These are phyloP conservation scores for Suhomyces emberorum DNA, from an alignment of 805 yeast genomes.

Conservation along the genomic window DNA sequence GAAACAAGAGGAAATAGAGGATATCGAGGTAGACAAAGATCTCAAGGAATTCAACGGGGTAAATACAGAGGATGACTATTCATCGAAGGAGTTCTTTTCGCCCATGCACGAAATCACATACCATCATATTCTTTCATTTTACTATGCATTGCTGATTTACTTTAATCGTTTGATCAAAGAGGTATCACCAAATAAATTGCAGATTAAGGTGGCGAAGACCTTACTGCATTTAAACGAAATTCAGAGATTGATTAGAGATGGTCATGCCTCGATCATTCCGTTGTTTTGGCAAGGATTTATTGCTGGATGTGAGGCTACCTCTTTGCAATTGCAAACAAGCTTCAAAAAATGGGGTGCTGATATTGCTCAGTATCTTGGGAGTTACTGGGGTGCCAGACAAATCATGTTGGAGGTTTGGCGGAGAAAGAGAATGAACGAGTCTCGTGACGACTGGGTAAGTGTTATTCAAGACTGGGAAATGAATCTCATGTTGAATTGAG, in stretches of 20 bases:
- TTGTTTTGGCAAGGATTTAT: conserved; percentile 87
- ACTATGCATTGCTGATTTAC: conserved; percentile 68
- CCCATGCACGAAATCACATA: conserved; percentile 68
- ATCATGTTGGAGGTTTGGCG: conserved; percentile 87
- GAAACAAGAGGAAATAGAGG: conserved; percentile 5
- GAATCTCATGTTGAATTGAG: conserved; percentile 67
- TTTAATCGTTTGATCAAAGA: conserved; percentile 62
- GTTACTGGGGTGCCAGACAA: conserved; percentile 83
- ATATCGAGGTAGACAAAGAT: conserved; percentile 11
- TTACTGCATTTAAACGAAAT: conserved; percentile 62
- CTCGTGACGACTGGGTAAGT: conserved; percentile 70
- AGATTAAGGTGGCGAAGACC: conserved; percentile 58
- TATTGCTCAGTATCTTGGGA: conserved; percentile 54
- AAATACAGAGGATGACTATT: conserved; percentile 8
- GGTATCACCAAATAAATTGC: conserved; percentile 54
- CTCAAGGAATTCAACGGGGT: conserved; percentile 8
- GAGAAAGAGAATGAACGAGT: conserved; percentile 57
- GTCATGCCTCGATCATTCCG: conserved; percentile 64
- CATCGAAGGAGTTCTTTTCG: conserved; percentile 39
- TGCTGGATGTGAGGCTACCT: conserved; percentile 77
- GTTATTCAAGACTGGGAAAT: conserved; percentile 83
- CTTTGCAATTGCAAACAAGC: conserved; percentile 54
- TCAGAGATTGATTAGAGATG: conserved; percentile 52
- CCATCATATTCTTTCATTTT: conserved; percentile 79
- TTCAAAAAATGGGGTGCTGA: conserved; percentile 74